Evolutionary conservation across 2,329 filamentous ascomycete genomes (phyloP).

Genomic region (Aspergillus cejpii): DNA sequence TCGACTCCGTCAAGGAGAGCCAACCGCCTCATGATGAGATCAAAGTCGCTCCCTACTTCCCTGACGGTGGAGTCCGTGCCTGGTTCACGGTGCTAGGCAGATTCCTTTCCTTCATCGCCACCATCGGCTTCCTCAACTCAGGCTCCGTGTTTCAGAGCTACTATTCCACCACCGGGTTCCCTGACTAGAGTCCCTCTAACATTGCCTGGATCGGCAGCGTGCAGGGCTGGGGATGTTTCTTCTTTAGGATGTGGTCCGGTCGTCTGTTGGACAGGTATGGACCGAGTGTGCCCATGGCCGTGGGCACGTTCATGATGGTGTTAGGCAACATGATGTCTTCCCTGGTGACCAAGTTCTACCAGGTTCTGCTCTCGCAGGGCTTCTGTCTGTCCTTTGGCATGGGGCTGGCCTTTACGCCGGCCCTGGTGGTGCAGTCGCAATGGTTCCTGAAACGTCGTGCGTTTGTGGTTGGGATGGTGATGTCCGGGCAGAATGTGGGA

Average conservation of each 20-base stretch:
- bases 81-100: conserved; percentile 3
- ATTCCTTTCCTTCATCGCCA: conserved; percentile 3
- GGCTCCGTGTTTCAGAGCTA: conserved; percentile 7
- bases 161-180: no score
- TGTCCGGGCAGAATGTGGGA: conserved; percentile 10
- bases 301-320: conserved; percentile 8
- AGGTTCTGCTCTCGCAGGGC: conserved; percentile 11
- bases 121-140: conserved; percentile 7
- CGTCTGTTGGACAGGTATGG: background rate
- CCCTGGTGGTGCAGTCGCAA: conserved; percentile 9
- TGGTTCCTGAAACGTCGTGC: no score
- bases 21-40: no score
- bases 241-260: conserved; percentile 5
- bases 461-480: conserved; percentile 10
- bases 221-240: conserved; percentile 10
- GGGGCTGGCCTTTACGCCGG: conserved; percentile 7
- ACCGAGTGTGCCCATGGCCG: conserved; percentile 1
- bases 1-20: no score
- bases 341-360: no score
- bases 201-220: no score
- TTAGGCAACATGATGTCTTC: no score
- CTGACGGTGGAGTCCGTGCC: no score
- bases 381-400: conserved; percentile 5
- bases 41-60: no score
- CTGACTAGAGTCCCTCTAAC: no score